Evolutionary conservation across 2,329 filamentous ascomycete genomes (phyloP), one percentile per base, ranked within the genome.

Genomic region (Ophiostoma sp.): DNA sequence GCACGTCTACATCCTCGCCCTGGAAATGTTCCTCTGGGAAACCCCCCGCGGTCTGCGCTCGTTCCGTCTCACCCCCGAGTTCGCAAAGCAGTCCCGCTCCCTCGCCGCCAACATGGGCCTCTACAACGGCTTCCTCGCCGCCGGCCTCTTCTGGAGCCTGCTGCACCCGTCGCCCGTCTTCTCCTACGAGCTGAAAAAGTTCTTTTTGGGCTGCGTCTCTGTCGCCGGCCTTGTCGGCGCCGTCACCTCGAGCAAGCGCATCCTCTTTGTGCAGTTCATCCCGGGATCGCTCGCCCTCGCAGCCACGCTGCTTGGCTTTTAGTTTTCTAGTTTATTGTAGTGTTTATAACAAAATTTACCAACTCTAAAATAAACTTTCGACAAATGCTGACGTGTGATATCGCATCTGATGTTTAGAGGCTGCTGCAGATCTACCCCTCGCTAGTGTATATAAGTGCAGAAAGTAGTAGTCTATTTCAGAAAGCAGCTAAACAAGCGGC

Each of bases 41-140:
- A 80, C 77, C 0, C 81, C 82, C 1, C 78, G 78, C 36, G 83
- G 83, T 52, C 79, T 77, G 72, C 81, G 79, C 73, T 75, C 82
- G 1, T 85, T 85, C 76, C 75, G 76, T 39, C 77, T 83, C 48
- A 80, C 77, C 0, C 74, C 79, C n/a, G 80, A 83, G 5, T 83
- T 82, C 70, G 83, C 83, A 6, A 75, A 80, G 54, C 74, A 82
- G 75, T 83, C 81, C 3, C 79, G 79, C 72, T 74, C 71, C 4
- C 77, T 85, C 48, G 83, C 82, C 66, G 81, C 81, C 68, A 85
- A 85, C 75, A 83, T 85, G 74, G 83, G 83, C 27, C 77, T 85
- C 6, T 85, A 85, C 77, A 85, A 85, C 74, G 83, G 83, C 60
- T 84, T 85, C 69, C 77, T 85, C n/a, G 80, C 82, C 3, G 82